Evolutionary conservation across 371 early-diverging fungal genomes (phyloP), one percentile per base, ranked within the genome.

Genomic region (Lichtheimia corymbifera): DNA sequence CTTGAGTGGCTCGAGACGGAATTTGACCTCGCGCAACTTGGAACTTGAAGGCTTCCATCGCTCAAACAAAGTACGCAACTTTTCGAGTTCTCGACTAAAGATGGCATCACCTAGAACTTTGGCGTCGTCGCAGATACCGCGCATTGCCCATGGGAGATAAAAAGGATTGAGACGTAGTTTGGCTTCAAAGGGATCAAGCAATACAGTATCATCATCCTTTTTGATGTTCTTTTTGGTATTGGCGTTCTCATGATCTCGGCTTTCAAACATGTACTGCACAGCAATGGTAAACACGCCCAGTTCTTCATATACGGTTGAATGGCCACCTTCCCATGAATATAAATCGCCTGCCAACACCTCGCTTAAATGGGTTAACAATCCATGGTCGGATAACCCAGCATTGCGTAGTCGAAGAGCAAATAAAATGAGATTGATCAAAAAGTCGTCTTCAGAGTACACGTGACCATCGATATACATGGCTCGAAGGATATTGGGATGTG

Each of bases 261-360:
- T 74, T 55, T 77, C 74, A 60, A 82, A 82, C 6, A 72, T 64
- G 50, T 72, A 75, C 41, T 62, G 58, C 4, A 76, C 65, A 1
- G 85, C 80, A 52, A 83, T 84, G 77, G 82, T 82, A 72, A 93
- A 97, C 1, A 96, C 96, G 40, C 89, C 86, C 0, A 86, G 62
- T 70, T 96, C 97, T 58, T 93, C 95, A 53, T 97, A 97, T n/a
- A 97, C 82, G 6, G 95, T 91, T 1, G 94, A 95, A 67, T 97
- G 98, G 11, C 96, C 98, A 35, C 88, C 89, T 24, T 93, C 92
- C 15, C 91, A 87, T 24, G 88, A 83, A 73, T 92, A 93, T n/a
- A 96, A 62, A 44, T 89, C 90, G n/a, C 98, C 98, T 5, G 91
- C 93, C 17, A 97, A 63, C 9, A 90, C 87, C 42, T 94, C 94